These are phyloP conservation scores for Citrus unshiu DNA, from an alignment of 345 rosid genomes.

Conservation along the genomic window DNA sequence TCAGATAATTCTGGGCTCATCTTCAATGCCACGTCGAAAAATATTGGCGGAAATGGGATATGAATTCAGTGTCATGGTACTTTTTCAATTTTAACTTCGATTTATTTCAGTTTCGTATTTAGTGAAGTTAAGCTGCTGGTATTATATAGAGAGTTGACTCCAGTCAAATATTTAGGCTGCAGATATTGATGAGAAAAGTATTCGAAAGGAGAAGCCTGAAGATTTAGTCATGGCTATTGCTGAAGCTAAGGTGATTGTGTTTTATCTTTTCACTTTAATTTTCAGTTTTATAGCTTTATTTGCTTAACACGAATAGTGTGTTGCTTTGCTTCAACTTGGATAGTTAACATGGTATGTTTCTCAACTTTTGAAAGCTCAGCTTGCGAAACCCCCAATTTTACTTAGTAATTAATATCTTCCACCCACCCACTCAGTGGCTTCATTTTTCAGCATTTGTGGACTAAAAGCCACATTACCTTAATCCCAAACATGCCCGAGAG, in stretches of 20 bases:
- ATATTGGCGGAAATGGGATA: slow-evolving; percentile 86
- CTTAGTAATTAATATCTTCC: no score
- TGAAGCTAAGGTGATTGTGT: slow-evolving; percentile 69
- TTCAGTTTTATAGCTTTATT: neutral
- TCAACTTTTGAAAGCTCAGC: no score
- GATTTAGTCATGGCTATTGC: slow-evolving; percentile 89
- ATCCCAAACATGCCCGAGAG: neutral
- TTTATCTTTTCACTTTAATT: neutral
- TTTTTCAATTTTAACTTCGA: neutral
- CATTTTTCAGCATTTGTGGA: no score
- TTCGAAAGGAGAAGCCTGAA: slow-evolving; percentile 77
- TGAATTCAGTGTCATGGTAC: slow-evolving; percentile 71
- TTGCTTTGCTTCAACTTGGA: neutral
- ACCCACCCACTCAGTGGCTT: no score
- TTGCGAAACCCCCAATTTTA: no score
- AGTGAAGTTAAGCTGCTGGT: neutral
- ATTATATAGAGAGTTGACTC: neutral
- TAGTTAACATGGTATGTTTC: neutral
- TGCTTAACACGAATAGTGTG: neutral
- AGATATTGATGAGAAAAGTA: slow-evolving; percentile 82
- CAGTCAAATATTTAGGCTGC: slow-evolving; percentile 50
- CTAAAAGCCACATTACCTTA: no score
- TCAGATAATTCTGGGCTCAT: slow-evolving; percentile 87
- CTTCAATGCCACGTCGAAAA: slow-evolving; percentile 64
- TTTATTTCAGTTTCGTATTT: neutral